phyloP scores from a whole-genome alignment of 2,329 filamentous ascomycete species.

The Arthroderma sp. region DNA sequence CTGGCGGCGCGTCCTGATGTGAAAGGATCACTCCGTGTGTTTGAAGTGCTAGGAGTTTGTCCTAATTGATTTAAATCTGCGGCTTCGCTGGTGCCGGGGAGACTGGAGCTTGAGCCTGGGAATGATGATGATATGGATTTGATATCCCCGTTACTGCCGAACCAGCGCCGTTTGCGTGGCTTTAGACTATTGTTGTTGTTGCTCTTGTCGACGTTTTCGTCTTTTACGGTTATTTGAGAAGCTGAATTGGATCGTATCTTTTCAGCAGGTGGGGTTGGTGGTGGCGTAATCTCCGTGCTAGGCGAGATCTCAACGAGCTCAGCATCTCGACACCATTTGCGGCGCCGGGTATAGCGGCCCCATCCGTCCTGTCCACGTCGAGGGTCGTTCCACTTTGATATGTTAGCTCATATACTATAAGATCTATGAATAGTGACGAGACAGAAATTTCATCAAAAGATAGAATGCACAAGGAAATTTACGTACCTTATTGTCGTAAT shows the following conservation, averaged over 20 bases:
- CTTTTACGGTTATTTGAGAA: slow-evolving; percentile 12
- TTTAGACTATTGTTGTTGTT: slow-evolving; percentile 19
- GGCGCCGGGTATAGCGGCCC: slow-evolving; percentile 80
- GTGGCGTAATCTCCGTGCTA: slow-evolving; percentile 4
- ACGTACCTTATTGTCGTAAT: slow-evolving; percentile 87
- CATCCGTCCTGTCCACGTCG: slow-evolving; percentile 76
- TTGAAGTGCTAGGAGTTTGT: slow-evolving; percentile 1
- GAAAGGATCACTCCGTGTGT: slow-evolving; percentile 2
- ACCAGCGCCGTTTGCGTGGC: slow-evolving; percentile 25
- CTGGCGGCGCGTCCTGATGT: slow-evolving; percentile 8
- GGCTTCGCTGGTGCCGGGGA: slow-evolving; percentile 2
- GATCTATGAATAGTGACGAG: not conserved
- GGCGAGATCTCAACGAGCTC: slow-evolving; percentile 69
- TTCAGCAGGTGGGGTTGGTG: slow-evolving; percentile 28
- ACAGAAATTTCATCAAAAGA: not conserved
- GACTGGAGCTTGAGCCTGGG: slow-evolving; percentile 5
- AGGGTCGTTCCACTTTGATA: slow-evolving; percentile 68
- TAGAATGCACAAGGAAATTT: not conserved
- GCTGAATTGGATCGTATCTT: slow-evolving; percentile 16
- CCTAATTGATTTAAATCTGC: not conserved
- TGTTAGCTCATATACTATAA: slow-evolving; percentile 1
- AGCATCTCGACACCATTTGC: slow-evolving; percentile 94
- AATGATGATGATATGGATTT: slow-evolving; percentile 4
- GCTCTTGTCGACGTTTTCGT: slow-evolving; percentile 9
- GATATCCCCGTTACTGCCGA: slow-evolving; percentile 11